These are phyloP conservation scores for Blastocystis sp. DNA, from an alignment of 352 stramenopile genomes.

Conservation along the genomic window DNA sequence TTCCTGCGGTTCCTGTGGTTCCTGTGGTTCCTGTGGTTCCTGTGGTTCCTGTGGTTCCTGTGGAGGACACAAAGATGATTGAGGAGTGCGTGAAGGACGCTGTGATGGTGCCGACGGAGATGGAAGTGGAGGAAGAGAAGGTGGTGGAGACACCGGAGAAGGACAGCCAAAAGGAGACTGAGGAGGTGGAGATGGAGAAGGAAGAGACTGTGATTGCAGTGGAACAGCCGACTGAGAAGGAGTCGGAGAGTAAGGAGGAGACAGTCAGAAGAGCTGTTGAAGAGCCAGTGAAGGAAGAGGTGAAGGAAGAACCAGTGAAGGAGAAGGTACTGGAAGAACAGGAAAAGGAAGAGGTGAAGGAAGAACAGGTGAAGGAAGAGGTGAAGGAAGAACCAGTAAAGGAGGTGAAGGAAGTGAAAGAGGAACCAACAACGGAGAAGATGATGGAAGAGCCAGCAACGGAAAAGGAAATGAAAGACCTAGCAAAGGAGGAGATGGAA, in stretches of 20 bases:
- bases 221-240: not conserved
- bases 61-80: no score
- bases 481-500: not conserved
- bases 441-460: not conserved
- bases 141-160: no score
- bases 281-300: not conserved
- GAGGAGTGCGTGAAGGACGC: no score
- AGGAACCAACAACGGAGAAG: not conserved
- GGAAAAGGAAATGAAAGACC: not conserved
- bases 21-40: no score
- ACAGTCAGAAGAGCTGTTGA: not conserved
- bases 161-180: no score
- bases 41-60: no score
- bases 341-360: no score
- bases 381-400: not conserved
- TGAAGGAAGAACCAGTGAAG: not conserved
- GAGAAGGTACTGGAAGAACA: not conserved
- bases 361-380: not conserved
- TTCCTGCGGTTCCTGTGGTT: no score
- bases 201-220: no score
- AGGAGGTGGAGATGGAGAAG: no score
- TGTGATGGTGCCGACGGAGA: no score
- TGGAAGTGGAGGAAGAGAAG: no score
- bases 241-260: not conserved
- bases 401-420: not conserved